phyloP scores from a whole-genome alignment of 371 early-diverging fungal genomes.

The Saksenaea vasiformis region DNA sequence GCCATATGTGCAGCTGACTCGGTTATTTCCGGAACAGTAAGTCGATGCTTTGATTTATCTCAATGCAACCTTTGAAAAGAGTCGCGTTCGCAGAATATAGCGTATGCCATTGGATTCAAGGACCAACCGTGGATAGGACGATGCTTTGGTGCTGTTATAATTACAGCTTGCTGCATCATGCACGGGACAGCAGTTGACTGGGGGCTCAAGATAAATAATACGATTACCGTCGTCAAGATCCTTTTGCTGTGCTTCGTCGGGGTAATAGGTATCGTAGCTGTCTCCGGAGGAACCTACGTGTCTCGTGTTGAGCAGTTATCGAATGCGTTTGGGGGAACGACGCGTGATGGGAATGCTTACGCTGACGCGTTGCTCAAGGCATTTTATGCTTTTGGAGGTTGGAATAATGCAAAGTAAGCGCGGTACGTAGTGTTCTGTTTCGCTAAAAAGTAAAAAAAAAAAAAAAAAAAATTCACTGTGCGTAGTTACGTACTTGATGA shows the following conservation, averaged over 20 bases:
- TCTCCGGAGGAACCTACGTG: constrained; percentile 11
- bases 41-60: not conserved
- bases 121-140: constrained; percentile 13
- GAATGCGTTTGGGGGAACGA: constrained; percentile 18
- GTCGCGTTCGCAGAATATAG: not conserved
- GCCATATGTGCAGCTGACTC: constrained; percentile 18
- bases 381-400: constrained; percentile 32
- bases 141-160: constrained; percentile 17
- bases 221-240: constrained; percentile 16
- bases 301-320: constrained; percentile 7
- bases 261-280: constrained; percentile 21
- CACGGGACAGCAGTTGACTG: constrained; percentile 11
- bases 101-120: not conserved
- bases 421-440: not conserved
- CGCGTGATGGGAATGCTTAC: constrained; percentile 16
- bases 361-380: constrained; percentile 27
- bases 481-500: constrained; percentile 32
- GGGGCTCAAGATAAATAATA: constrained; percentile 15
- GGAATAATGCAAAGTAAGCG: constrained; percentile 20
- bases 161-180: constrained; percentile 12
- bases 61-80: not conserved
- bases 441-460: constrained; percentile 2
- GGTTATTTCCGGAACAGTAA: constrained; percentile 11
- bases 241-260: constrained; percentile 13
- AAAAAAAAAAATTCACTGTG: too few species aligned